Evolutionary conservation across 495 filamentous ascomycete genomes (phyloP).

Genomic region (Penicillium diatomitis): DNA sequence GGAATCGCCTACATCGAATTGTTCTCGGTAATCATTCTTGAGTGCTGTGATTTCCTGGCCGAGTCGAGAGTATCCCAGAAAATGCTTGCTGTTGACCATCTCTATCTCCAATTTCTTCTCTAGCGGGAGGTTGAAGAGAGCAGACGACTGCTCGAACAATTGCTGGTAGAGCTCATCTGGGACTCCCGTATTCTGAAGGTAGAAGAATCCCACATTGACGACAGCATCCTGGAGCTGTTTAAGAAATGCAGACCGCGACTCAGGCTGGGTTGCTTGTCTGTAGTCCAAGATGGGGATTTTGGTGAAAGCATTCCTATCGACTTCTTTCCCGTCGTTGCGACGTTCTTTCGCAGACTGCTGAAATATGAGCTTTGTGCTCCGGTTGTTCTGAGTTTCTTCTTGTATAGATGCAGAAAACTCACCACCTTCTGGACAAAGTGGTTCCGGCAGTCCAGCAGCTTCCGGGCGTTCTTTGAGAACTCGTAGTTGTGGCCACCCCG

Average conservation of each 20-base stretch:
- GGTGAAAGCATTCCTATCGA: neutral
- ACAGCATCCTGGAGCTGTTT: neutral
- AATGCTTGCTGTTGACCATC: constrained; percentile 74
- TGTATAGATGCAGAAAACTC: neutral
- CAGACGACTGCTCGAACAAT: constrained; percentile 60
- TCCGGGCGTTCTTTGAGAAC: neutral
- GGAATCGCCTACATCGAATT: constrained; percentile 66
- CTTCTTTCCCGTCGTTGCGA: neutral
- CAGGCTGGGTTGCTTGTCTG: neutral
- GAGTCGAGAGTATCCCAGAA: constrained; percentile 44
- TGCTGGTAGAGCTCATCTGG: constrained; percentile 51
- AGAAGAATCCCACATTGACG: constrained; percentile 60
- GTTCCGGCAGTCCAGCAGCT: neutral
- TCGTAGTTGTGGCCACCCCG: neutral
- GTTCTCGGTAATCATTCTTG: constrained; percentile 54
- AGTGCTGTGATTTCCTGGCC: constrained; percentile 40
- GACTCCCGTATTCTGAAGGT: constrained; percentile 78
- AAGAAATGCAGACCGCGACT: neutral
- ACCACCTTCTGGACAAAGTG: neutral
- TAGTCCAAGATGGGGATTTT: neutral
- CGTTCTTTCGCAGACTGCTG: neutral
- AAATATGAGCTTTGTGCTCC: neutral
- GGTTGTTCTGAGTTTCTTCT: neutral
- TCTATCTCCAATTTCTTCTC: constrained; percentile 82
- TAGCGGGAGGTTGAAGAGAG: constrained; percentile 72